Evolutionary conservation across 1,139 yeast genomes (phyloP), one percentile per base, ranked within the genome.

Genomic region (Meyerozyma elateridarum): DNA sequence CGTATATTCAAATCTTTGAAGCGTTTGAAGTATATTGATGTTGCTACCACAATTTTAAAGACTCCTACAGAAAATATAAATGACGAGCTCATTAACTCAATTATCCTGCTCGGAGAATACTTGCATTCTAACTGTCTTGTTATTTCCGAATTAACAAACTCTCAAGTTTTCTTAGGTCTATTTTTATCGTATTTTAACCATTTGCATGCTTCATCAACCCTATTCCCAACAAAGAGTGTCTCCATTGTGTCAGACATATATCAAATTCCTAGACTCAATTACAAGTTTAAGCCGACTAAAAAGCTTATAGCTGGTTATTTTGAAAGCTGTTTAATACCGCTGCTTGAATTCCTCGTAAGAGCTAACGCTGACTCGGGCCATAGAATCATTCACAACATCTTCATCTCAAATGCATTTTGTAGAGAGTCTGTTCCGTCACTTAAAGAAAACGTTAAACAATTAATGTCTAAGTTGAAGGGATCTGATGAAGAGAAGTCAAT

Each of bases 221-320:
- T n/a, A n/a, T n/a, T n/a, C n/a, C n/a, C n/a, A n/a, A n/a, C n/a
- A n/a, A n/a, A n/a, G n/a, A n/a, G n/a, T n/a, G n/a, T n/a, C n/a
- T n/a, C n/a, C n/a, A n/a, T n/a, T n/a, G n/a, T n/a, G n/a, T n/a
- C n/a, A 24, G 49, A 46, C 9, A 28, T 67, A 0, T 62, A 50
- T 37, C 42, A 48, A 14, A 36, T 59, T 8, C 60, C 65, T 4
- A 42, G 48, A 17, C 42, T 49, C 31, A 51, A 54, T 25, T 39
- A 50, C 20, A 51, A 49, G 22, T 49, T 51, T 31, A 49, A 52
- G 15, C 48, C 55, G 13, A 48, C 62, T 19, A 65, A 66, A 41
- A 65, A 63, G 40, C 44, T 46, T 12, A 45, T 50, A 34, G 36
- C 50, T 9, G 56, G 48, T 35, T 63, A 62, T 39, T 46, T 56